These are phyloP conservation scores for Hymenoscyphus fructigenus DNA, from an alignment of 2,329 filamentous ascomycete species.

Conservation along the genomic window DNA sequence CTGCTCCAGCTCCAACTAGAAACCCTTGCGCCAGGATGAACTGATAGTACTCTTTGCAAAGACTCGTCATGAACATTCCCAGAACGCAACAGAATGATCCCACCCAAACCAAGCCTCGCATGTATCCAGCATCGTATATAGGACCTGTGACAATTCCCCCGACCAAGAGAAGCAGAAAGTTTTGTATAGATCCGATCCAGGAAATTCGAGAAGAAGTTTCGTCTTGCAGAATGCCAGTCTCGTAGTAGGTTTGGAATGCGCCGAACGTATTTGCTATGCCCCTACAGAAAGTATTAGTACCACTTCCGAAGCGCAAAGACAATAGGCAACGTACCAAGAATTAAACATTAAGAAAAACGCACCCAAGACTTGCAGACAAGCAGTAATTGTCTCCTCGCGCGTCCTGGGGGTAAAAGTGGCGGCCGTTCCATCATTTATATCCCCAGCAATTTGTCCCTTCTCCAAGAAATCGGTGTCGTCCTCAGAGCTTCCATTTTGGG, in stretches of 20 bases:
- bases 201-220: conserved; percentile 41
- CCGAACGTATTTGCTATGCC: conserved; percentile 39
- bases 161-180: conserved; percentile 43
- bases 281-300: conserved; percentile 15
- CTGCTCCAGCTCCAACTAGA: conserved; percentile 45
- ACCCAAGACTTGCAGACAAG: conserved; percentile 8
- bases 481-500: neutral
- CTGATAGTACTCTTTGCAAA: conserved; percentile 50
- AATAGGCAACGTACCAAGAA: conserved; percentile 44
- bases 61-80: conserved; percentile 40
- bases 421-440: neutral
- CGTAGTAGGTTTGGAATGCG: conserved; percentile 43
- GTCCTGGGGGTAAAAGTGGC: neutral
- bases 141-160: conserved; percentile 30
- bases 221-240: conserved; percentile 36
- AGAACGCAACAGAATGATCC: conserved; percentile 42
- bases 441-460: neutral
- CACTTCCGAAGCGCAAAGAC: neutral
- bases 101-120: conserved; percentile 23
- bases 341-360: conserved; percentile 9
- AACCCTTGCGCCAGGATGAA: conserved; percentile 54
- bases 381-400: conserved; percentile 1
- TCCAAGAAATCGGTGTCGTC: neutral
- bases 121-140: conserved; percentile 28
- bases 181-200: conserved; percentile 52